Percentiles rank a stretch among this genome's conserved stretches.
Conservation (phyloP, 1,139 yeast species). For the Nakaseomyces uthaithaninus region DNA sequence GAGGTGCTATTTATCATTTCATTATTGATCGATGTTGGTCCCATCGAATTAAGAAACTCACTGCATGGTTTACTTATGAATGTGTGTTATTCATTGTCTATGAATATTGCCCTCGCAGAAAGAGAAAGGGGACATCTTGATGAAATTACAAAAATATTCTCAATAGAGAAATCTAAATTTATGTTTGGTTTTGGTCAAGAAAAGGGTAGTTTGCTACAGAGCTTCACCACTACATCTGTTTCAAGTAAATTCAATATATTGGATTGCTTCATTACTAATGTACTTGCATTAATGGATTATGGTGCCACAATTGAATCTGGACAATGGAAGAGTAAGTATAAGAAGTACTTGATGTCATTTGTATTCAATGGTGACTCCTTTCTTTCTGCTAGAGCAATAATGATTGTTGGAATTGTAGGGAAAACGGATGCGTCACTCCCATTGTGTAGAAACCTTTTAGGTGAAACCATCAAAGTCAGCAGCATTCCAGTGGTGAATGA, state of each 20-base stretch:
- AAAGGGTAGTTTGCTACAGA: conserved; percentile 34
- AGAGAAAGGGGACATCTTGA: conserved; percentile 40
- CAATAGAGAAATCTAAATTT: conserved; percentile 66
- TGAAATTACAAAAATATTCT: conserved; percentile 49
- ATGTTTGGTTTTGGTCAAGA: conserved; percentile 76
- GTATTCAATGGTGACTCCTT: conserved; percentile 55
- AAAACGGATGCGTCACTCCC: conserved; percentile 56
- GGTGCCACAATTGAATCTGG: conserved; percentile 43
- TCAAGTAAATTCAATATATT: conserved; percentile 48
- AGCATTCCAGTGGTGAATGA: conserved; percentile 30
- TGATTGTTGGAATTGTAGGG: conserved; percentile 64
- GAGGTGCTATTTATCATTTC: conserved; percentile 67
- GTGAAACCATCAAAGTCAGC: conserved; percentile 35
- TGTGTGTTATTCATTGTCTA: conserved; percentile 61
- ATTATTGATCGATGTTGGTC: conserved; percentile 65
- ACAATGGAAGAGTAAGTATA: conserved; percentile 65
- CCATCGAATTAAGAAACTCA: conserved; percentile 58
- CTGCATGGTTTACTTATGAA: conserved; percentile 61
- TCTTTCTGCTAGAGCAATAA: conserved; percentile 63
- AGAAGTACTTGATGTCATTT: conserved; percentile 55
- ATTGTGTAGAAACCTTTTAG: conserved; percentile 36
- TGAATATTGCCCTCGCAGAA: conserved; percentile 44
- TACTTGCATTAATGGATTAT: conserved; percentile 50
- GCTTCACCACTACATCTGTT: conserved; percentile 37
- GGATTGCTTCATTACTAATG: conserved; percentile 56